phyloP scores from a whole-genome alignment of 805 yeast species.

The Phaffomyces opuntiae region DNA sequence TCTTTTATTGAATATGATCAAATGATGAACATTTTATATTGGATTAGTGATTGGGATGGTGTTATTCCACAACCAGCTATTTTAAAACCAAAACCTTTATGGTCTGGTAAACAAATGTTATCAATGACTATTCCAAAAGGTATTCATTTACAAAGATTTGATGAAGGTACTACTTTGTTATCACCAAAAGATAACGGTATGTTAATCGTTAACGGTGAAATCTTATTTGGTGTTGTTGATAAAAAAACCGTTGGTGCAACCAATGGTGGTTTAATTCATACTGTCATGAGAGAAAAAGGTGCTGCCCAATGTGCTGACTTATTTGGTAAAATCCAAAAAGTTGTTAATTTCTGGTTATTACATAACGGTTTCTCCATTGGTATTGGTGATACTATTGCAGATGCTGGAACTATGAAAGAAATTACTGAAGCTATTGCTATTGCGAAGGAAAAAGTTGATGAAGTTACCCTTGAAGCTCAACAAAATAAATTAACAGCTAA shows the following conservation, averaged over 20 bases:
- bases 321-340: slow-evolving; percentile 89
- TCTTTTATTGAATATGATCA: slow-evolving; percentile 83
- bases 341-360: slow-evolving; percentile 91
- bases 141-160: slow-evolving; percentile 89
- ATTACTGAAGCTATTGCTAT: slow-evolving; percentile 89
- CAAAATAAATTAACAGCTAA: slow-evolving; percentile 83
- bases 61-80: slow-evolving; percentile 94
- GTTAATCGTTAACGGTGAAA: slow-evolving; percentile 92
- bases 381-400: slow-evolving; percentile 99
- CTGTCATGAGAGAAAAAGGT: slow-evolving; percentile 97
- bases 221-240: slow-evolving; percentile 96
- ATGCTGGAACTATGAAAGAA: slow-evolving; percentile 88
- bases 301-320: slow-evolving; percentile 82
- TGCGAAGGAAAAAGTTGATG: slow-evolving; percentile 92
- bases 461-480: slow-evolving; percentile 88
- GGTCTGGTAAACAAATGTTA: slow-evolving; percentile 95
- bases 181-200: slow-evolving; percentile 94
- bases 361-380: slow-evolving; percentile 98
- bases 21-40: slow-evolving; percentile 92
- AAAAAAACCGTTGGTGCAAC: slow-evolving; percentile 98
- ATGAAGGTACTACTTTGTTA: slow-evolving; percentile 74
- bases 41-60: slow-evolving; percentile 99
- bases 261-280: slow-evolving; percentile 95
- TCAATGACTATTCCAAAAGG: slow-evolving; percentile 95
- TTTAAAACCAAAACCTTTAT: slow-evolving; percentile 87